Evolutionary conservation across 179 eudicot species (phyloP), one percentile per base, ranked within the genome.

Genomic region (Kewa caespitosa): DNA sequence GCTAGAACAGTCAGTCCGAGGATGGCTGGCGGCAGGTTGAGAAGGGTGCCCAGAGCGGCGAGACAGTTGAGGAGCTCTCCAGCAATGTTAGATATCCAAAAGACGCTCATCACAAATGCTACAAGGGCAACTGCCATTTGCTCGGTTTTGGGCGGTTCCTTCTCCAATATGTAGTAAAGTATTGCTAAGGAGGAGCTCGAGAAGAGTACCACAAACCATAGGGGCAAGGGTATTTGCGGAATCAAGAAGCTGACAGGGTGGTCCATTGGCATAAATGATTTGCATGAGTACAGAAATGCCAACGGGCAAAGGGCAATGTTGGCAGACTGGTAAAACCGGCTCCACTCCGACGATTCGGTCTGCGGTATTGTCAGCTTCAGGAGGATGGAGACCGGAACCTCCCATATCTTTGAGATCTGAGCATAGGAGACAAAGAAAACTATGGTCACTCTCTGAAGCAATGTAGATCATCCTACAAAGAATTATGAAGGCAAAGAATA

Each of bases 61-160:
- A 95, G 98, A 86, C 98, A 93, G 83, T 87, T 91, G 38, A 95
- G 89, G 46, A 95, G 93, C 70, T 95, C 98, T 39, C 97, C 94
- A 12, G 99, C 99, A 57, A 86, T 82, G 10, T 91, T 89, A 20
- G 99, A 95, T 74, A 95, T 95, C 99, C 99, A 95, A 67, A 95
- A 95, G 30, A 95, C 99, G 36, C 99, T 95, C 99, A 95, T 95
- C 55, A 89, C 79, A 67, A 95, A 95, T 43, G 96, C 90, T 25
- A 85, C 59, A 1, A 95, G 74, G 28, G 89, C 87, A 32, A 85
- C 74, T 3, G 83, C 84, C 17, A 90, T 43, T 81, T 91, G 89
- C 82, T 93, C 91, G 8, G 80, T 84, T 86, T 93, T 95, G 48
- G 98, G 98, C 52, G 99, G 92, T 62, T 90, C 89, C 77, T 86